Percentiles rank a stretch among this genome's conserved stretches.
Conservation (phyloP, 306 rosid genomes). For the Calophaca sinica region DNA sequence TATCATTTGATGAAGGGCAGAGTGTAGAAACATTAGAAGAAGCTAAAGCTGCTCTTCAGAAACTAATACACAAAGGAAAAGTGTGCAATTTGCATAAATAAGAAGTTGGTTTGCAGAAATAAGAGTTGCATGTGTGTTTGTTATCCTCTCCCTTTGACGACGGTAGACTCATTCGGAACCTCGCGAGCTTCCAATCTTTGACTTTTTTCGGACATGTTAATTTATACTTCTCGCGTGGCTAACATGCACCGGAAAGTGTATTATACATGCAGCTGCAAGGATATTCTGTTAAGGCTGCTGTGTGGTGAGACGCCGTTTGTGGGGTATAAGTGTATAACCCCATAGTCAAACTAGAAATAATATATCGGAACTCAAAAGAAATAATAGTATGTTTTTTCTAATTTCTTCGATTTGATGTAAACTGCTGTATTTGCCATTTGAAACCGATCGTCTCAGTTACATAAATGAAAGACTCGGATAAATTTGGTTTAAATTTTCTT, state of each 20-base stretch:
- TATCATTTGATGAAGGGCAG: constrained; percentile 94
- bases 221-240: constrained; percentile 29
- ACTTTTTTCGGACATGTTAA: constrained; percentile 40
- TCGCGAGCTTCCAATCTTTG: constrained; percentile 37
- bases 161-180: not conserved
- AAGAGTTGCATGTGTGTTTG: constrained; percentile 24
- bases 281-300: constrained; percentile 22
- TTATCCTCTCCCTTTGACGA: constrained; percentile 1
- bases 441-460: not conserved
- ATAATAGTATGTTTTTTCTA: constrained; percentile 6
- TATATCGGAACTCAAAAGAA: constrained; percentile 21
- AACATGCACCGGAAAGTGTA: constrained; percentile 44
- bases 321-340: not conserved
- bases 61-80: constrained; percentile 73
- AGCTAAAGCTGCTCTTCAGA: constrained; percentile 94
- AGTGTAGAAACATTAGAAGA: constrained; percentile 88
- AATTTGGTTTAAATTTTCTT: not conserved
- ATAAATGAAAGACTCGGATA: not conserved
- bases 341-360: constrained; percentile 42
- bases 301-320: not conserved
- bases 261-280: constrained; percentile 42
- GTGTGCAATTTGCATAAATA: constrained; percentile 70
- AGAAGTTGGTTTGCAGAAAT: constrained; percentile 61
- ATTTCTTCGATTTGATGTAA: not conserved
- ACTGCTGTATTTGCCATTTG: not conserved